Percentiles rank a stretch among this genome's conserved stretches.
These are phyloP conservation scores for Hirschfeldia incana DNA, from an alignment of 345 rosid genomes.

Conservation along the genomic window DNA sequence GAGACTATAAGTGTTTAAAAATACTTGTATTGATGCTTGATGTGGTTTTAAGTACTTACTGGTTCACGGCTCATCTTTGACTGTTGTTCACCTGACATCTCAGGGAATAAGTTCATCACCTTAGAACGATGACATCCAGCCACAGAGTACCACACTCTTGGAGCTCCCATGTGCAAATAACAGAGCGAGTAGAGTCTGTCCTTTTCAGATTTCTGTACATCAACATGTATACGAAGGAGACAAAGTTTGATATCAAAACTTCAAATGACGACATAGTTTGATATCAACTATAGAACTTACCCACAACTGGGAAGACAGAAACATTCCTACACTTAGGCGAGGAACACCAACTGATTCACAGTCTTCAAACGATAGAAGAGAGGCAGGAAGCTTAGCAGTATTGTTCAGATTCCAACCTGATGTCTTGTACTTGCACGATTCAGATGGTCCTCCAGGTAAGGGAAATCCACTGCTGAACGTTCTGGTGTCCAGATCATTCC, in stretches of 20 bases:
- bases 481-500: conserved; percentile 48
- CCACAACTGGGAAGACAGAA: conserved; percentile 63
- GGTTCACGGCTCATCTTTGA: conserved; percentile 26
- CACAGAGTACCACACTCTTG: conserved; percentile 64
- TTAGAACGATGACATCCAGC: conserved; percentile 48
- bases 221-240: conserved; percentile 1
- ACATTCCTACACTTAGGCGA: conserved; percentile 67
- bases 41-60: conserved; percentile 46
- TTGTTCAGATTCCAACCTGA: conserved; percentile 81
- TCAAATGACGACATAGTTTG: not conserved
- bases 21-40: conserved; percentile 4
- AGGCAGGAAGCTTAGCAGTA: conserved; percentile 59
- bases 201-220: conserved; percentile 64
- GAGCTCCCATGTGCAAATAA: conserved; percentile 69
- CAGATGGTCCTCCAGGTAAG: conserved; percentile 29
- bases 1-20: conserved; percentile 1
- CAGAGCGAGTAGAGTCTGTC: conserved; percentile 60
- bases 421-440: conserved; percentile 34
- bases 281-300: conserved; percentile 43
- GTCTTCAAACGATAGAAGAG: conserved; percentile 68
- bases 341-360: conserved; percentile 47
- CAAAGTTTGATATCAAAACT: conserved; percentile 6
- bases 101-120: conserved; percentile 43
- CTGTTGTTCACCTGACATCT: conserved; percentile 31
- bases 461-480: conserved; percentile 79